These are phyloP conservation scores for Eucalyptus albens DNA, from an alignment of 345 rosid genomes.

Conservation along the genomic window DNA sequence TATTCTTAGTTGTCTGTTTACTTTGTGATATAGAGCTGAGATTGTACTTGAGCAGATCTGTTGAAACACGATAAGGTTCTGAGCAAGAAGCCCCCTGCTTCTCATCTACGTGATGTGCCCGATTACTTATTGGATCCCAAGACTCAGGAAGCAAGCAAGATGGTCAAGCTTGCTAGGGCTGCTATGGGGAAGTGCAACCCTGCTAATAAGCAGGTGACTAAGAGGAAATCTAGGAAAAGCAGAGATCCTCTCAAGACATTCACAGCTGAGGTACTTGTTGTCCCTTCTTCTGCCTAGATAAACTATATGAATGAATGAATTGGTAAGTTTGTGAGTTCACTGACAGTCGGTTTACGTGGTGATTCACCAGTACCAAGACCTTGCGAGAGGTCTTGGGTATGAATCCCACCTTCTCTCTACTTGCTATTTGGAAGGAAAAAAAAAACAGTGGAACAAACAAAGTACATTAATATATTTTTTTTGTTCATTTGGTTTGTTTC, in stretches of 20 bases:
- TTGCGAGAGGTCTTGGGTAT: background rate
- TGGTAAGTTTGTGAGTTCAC: background rate
- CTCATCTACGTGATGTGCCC: conserved; percentile 64
- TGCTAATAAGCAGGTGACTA: conserved; percentile 22
- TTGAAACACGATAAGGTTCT: conserved; percentile 75
- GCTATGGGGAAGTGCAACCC: conserved; percentile 60
- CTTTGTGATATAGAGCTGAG: background rate
- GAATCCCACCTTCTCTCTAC: background rate
- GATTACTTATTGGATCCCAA: conserved; percentile 62
- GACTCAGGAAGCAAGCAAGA: conserved; percentile 80
- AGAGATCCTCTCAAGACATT: conserved; percentile 53
- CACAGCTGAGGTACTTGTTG: conserved; percentile 24
- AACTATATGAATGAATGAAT: background rate
- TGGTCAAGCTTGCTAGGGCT: conserved; percentile 71
- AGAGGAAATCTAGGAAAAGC: conserved; percentile 37
- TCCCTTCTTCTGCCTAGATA: background rate
- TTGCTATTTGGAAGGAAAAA: background rate
- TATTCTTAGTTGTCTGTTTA: background rate
- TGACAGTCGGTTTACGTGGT: background rate
- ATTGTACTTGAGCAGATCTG: conserved; percentile 31
- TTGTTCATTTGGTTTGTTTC: background rate
- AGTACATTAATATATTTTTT: background rate
- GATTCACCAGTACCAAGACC: background rate
- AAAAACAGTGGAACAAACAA: background rate
- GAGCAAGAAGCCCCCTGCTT: conserved; percentile 57